Conservation (phyloP, 371 early-diverging fungal species). For the Conidiobolus incongruus region DNA sequence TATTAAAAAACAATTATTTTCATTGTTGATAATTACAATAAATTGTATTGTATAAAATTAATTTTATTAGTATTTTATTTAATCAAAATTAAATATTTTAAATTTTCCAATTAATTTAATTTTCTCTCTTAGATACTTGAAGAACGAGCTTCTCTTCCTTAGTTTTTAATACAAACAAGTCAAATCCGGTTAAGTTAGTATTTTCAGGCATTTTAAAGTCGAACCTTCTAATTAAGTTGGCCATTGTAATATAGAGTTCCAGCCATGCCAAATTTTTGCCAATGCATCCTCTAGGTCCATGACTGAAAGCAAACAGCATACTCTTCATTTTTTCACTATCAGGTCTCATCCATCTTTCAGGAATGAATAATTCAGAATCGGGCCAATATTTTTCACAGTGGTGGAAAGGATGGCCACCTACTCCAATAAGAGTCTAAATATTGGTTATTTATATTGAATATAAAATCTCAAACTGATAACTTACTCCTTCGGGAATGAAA, state of each 20-base stretch:
- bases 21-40: no score
- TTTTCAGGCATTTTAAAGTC: not conserved
- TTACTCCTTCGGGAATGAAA: constrained; percentile 6
- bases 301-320: not conserved
- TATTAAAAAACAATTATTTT: no score
- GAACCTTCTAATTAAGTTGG: not conserved
- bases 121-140: no score
- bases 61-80: no score
- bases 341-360: not conserved
- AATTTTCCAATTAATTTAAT: no score
- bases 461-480: not conserved
- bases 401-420: not conserved
- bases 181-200: no score
- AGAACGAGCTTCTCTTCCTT: no score
- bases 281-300: constrained; percentile 2
- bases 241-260: not conserved
- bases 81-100: no score
- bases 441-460: not conserved
- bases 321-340: not conserved
- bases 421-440: not conserved
- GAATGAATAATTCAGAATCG: not conserved
- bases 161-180: no score
- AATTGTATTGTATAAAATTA: no score
- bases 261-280: not conserved
- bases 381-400: not conserved